Evolutionary conservation across 2,329 filamentous ascomycete species (phyloP), one percentile per base, ranked within the genome.

Genomic region (Chaetomium olivaceum): DNA sequence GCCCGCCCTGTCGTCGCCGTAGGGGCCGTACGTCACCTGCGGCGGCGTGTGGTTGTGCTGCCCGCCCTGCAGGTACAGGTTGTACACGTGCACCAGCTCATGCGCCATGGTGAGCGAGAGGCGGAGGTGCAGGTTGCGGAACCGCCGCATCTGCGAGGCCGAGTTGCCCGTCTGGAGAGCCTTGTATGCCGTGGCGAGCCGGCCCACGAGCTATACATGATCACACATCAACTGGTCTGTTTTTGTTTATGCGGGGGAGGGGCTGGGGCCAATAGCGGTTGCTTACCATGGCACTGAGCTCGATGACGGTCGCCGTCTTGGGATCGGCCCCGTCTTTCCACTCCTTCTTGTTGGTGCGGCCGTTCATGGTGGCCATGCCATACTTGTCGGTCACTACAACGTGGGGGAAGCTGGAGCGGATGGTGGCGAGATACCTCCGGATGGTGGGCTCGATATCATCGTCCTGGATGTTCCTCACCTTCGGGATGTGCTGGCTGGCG

Each of bases 41-140:
- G 63, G 63, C 14, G 63, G 63, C 12, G 63, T 65, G 46, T 65
- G 63, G 4, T 58, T 14, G 39, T 19, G 11, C 14, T 31, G 4
- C 5, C 19, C 16, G 7, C 58, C 52, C 25, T 16, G 23, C 9
- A 65, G 29, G 33, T 25, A 65, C 3, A 61, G 52, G 31, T 31
- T 54, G 54, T 33, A 62, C 6, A 65, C 23, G 27, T 65, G 63
- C 8, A 65, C 63, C 4, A 65, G 58, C 46, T 65, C 63, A 21
- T 65, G 63, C 11, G 58, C 58, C 58, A 65, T 43, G 14, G 63
- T 65, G 8, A 65, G 23, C 5, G 50, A 25, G 19, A 62, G 63
- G 14, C 63, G 27, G 16, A 65, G 16, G 36, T 51, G 58, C 3
- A 65, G 63, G 3, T 54, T 58, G 29, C 54, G 58, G 46, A 58